A percentile compares a stretch with the other conserved stretches of the same genome.
These are phyloP conservation scores for Blastocladiella emersonii DNA, from an alignment of 371 early-diverging fungal species.

Conservation along the genomic window DNA sequence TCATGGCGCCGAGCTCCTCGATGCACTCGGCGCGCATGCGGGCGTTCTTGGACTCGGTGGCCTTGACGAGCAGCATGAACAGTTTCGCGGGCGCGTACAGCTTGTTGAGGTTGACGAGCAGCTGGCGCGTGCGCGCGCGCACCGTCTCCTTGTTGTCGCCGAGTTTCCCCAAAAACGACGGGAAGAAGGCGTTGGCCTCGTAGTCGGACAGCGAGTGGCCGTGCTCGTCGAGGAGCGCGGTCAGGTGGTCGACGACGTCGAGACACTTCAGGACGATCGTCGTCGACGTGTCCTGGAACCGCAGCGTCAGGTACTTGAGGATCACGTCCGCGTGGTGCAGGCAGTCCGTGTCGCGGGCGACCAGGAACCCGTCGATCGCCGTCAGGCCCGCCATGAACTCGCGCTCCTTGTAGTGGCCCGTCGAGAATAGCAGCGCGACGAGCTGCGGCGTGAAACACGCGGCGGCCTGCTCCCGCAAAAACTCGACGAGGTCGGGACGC, in stretches of 20 bases:
- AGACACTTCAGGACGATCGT: slow-evolving; percentile 63
- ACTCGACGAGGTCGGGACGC: slow-evolving; percentile 50
- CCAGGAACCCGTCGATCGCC: slow-evolving; percentile 28
- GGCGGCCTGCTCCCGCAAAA: slow-evolving; percentile 41
- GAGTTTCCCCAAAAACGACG: slow-evolving; percentile 39
- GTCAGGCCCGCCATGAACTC: slow-evolving; percentile 51
- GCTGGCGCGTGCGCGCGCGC: slow-evolving; percentile 45
- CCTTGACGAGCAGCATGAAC: slow-evolving; percentile 52
- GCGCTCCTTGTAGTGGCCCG: slow-evolving; percentile 66
- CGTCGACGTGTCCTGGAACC: slow-evolving; percentile 80
- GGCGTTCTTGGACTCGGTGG: slow-evolving; percentile 61
- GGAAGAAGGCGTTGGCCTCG: slow-evolving; percentile 63
- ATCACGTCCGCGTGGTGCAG: slow-evolving; percentile 57
- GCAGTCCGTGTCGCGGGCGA: slow-evolving; percentile 21
- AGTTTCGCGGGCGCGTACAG: slow-evolving; percentile 71
- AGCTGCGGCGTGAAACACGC: slow-evolving; percentile 42
- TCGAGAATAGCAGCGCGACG: slow-evolving; percentile 50
- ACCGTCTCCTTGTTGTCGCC: slow-evolving; percentile 76
- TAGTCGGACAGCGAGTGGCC: slow-evolving; percentile 53
- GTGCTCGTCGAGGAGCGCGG: slow-evolving; percentile 41
- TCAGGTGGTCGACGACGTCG: slow-evolving; percentile 57
- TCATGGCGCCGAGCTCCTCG: slow-evolving; percentile 56
- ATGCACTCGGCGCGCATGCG: slow-evolving; percentile 68
- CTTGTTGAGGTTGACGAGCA: slow-evolving; percentile 43
- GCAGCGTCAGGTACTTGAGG: slow-evolving; percentile 66